Evolutionary conservation across 768 basidiomycete genomes (phyloP), one percentile per base, ranked within the genome.

Genomic region (Russula sp.): DNA sequence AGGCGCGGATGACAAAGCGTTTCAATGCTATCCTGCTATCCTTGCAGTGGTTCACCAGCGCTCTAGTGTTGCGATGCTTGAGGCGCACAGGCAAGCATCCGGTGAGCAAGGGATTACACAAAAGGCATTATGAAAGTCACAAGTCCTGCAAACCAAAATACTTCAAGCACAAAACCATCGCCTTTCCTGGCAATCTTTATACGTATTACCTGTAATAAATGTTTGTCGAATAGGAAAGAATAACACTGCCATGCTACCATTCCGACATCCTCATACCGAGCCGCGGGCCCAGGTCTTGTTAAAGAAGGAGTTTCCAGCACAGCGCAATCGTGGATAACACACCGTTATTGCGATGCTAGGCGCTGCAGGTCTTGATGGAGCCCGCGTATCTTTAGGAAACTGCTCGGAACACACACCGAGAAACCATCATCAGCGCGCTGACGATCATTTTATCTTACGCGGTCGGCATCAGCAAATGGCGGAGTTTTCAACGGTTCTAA

Each of bases 1-100:
- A 30, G 52, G 30, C 30, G 13, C 18, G 28, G 38, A 61, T 14
- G 42, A 28, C 46, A 55, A 49, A 44, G n/a, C 20, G 64, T 61
- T 61, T 61, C 64, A 65, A n/a, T n/a, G n/a, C n/a, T n/a, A n/a
- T n/a, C n/a, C n/a, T 65, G 44, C 14, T 20, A 52, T 44, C 49
- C 48, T 36, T 40, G 38, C 38, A 32, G 59, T 49, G 59, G 49
- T 36, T 38, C 22, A 32, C 53, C 28, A 49, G 64, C 64, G 64
- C 64, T 65, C 64, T 65, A 65, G 59, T 65, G 64, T 36, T 65
- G 64, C 64, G 46, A 61, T 65, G 63, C 63, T 24, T 8, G 36
- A 60, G 14, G 58, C 58, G 63, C 63, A 55, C 63, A 55, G 63
- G 38, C n/a, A 0, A 59, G 34, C 18, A 49, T 30, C 56, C 57